Evolutionary conservation across 768 basidiomycete species (phyloP).

Genomic region (Tremella yokohamensis): DNA sequence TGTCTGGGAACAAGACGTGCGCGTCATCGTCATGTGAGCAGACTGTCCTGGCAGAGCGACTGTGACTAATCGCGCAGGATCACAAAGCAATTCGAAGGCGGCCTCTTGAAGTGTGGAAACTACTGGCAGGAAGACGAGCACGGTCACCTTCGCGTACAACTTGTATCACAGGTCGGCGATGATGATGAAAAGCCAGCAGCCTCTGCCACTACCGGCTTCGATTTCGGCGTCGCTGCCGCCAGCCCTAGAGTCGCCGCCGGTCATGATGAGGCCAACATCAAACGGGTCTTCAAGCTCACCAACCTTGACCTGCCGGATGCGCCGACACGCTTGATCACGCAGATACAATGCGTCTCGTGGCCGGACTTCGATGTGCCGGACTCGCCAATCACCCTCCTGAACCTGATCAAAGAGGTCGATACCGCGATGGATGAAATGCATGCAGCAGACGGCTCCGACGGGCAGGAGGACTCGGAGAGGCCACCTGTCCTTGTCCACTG

Average conservation of each 20-base stretch:
- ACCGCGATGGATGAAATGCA: conserved; percentile 33
- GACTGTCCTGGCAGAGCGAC: neutral
- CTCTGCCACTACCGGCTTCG: conserved; percentile 52
- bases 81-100: conserved; percentile 83
- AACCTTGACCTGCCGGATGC: conserved; percentile 62
- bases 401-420: conserved; percentile 70
- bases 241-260: conserved; percentile 9
- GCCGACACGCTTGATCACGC: conserved; percentile 66
- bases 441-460: neutral
- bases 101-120: conserved; percentile 80
- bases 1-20: conserved; percentile 90
- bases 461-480: conserved; percentile 8
- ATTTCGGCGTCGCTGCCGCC: conserved; percentile 51
- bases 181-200: conserved; percentile 47
- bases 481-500: conserved; percentile 50
- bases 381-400: conserved; percentile 69
- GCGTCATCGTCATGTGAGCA: conserved; percentile 80
- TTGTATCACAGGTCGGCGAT: conserved; percentile 56
- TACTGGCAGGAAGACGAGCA: conserved; percentile 71
- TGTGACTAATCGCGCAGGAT: conserved; percentile 52
- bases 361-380: conserved; percentile 94
- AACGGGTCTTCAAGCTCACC: conserved; percentile 62
- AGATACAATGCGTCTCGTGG: conserved; percentile 92
- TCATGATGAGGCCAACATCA: conserved; percentile 46
- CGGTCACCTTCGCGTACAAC: conserved; percentile 66